Conservation (phyloP, 1,284 basidiomycete genomes). For the Moniliophthora roreri region DNA sequence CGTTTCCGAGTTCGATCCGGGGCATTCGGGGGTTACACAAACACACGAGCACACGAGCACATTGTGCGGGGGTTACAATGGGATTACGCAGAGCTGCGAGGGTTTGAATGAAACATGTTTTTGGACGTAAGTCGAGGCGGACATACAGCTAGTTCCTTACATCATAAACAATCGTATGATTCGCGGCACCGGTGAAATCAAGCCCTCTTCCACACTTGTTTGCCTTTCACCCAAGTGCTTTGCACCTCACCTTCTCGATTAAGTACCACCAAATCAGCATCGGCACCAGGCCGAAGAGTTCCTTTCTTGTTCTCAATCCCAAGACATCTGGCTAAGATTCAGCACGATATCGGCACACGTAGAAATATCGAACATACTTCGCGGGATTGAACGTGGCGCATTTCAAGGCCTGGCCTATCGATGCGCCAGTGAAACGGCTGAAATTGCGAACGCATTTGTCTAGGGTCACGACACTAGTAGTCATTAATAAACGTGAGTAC, state of each 20-base stretch:
- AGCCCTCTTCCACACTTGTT: constrained; percentile 57
- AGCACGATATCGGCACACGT: neutral
- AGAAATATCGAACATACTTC: constrained; percentile 39
- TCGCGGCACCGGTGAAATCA: too few species aligned
- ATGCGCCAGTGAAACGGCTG: constrained; percentile 77
- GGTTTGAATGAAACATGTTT: too few species aligned
- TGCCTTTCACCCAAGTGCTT: constrained; percentile 81
- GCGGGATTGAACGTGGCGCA: constrained; percentile 87
- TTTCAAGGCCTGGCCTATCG: constrained; percentile 79
- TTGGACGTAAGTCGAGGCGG: too few species aligned
- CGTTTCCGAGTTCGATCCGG: too few species aligned
- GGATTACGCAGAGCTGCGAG: too few species aligned
- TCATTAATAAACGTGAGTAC: constrained; percentile 7
- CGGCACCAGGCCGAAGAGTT: constrained; percentile 73
- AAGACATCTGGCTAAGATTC: constrained; percentile 51
- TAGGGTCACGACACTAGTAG: constrained; percentile 51
- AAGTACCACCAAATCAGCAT: constrained; percentile 82
- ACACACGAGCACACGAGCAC: too few species aligned
- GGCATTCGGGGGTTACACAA: too few species aligned
- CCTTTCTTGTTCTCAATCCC: constrained; percentile 81
- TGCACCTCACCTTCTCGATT: constrained; percentile 67
- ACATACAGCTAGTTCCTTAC: neutral
- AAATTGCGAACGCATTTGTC: constrained; percentile 87
- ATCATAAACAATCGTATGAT: neutral
- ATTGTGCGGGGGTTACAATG: too few species aligned